These are phyloP conservation scores for Quercus lobata DNA, from an alignment of 331 rosid genomes.

Conservation along the genomic window DNA sequence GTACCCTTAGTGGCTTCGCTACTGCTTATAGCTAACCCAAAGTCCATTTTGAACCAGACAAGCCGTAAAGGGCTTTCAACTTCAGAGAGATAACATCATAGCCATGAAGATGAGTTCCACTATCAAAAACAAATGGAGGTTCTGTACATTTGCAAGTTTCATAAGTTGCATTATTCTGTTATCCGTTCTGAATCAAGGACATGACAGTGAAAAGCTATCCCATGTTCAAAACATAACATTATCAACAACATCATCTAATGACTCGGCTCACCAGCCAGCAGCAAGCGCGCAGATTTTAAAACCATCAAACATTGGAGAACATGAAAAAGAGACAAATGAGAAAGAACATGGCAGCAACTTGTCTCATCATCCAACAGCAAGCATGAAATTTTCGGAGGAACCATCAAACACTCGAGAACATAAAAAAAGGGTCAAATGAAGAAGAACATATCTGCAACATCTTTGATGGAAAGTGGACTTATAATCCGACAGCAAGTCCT, in stretches of 20 bases:
- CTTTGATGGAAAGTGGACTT: slow-evolving; percentile 42
- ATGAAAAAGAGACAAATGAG: no score
- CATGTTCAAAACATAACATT: neutral
- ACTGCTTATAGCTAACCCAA: no score
- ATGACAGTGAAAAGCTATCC: neutral
- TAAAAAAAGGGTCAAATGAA: neutral
- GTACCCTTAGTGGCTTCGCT: no score
- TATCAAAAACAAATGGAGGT: slow-evolving; percentile 24
- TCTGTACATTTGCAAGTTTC: slow-evolving; percentile 26
- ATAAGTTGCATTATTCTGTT: slow-evolving; percentile 11
- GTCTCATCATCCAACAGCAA: no score
- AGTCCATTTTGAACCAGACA: no score
- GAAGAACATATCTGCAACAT: slow-evolving; percentile 27
- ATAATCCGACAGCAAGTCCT: slow-evolving; percentile 31
- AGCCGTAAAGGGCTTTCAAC: neutral
- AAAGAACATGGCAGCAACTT: no score
- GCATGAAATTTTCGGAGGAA: no score
- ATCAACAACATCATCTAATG: neutral
- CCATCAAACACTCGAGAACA: neutral
- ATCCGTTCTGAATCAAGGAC: slow-evolving; percentile 20
- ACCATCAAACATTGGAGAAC: no score
- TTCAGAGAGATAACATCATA: neutral
- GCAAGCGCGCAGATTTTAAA: no score
- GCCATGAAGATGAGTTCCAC: slow-evolving; percentile 23
- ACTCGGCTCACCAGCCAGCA: neutral